Base-by-base conservation (phyloP, 2,329 filamentous ascomycete species). In the Coniochaeta ligniaria region DNA sequence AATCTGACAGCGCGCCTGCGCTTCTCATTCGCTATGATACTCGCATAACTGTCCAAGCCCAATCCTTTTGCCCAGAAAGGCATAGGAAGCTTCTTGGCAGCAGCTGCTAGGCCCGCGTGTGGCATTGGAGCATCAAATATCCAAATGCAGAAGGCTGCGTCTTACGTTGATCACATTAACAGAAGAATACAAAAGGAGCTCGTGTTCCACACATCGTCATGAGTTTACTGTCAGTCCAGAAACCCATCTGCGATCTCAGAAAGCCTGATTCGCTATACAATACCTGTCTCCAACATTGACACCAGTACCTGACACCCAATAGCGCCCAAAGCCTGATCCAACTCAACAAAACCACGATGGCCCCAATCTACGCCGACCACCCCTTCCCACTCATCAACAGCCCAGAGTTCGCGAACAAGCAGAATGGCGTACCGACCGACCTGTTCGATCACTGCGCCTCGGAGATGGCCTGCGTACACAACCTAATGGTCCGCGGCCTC, bases 391-490 rank as follows among this genome's bases (percentile, higher is more conserved):
- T 67, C 17, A 63, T 70, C 55, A 63, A 57, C 55, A 66, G 11
- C 16, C 60, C 24, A 59, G 60, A 50, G 50, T 41, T 17, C 60
- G 36, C 31, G 47, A 62, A 60, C 17, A 47, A 50, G 16, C 54
- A 59, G 14, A 55, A 54, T 33, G 58, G 28, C 35, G 50, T 45
- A 28, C 54, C 28, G 57, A 22, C 26, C 16, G 70, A 73, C 64
- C 60, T 67, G 33, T 71, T 71, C 56, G 63, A 65, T 55, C 56
- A 64, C 2, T 36, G 65, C 36, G 72, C 71, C 31, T 66, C 65
- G 3, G 69, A 70, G 24, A 73, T 75, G 73, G 68, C 65, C 9
- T 24, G 60, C 12, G 66, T 71, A 22, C 72, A 77, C 68, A 76
- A 76, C 65, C 64, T 69, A 22, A 47, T 75, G 22, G 60, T 74